Evolutionary conservation across 2,329 filamentous ascomycete genomes (phyloP).

Genomic region (Pseudocercospora cruenta): DNA sequence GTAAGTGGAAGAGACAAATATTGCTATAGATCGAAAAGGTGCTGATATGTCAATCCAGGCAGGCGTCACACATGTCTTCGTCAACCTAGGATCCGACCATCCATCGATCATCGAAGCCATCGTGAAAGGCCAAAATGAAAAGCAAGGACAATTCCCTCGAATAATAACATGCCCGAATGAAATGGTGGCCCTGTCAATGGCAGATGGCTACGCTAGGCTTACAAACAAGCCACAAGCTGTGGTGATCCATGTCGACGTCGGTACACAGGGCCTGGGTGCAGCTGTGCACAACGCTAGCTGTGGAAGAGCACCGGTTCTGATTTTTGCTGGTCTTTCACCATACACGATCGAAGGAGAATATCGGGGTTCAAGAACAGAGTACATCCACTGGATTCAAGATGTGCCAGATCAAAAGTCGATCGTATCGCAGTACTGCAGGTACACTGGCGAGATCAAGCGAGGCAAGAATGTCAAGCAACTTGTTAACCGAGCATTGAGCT

Average conservation of each 20-base stretch:
- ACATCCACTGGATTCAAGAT: constrained; percentile 86
- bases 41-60: constrained; percentile 40
- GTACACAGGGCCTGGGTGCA: constrained; percentile 76
- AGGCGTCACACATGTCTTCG: constrained; percentile 63
- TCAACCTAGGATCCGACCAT: constrained; percentile 72
- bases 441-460: constrained; percentile 79
- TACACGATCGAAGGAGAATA: constrained; percentile 78
- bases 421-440: constrained; percentile 82
- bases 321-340: constrained; percentile 78
- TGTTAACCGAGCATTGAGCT: constrained; percentile 81
- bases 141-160: constrained; percentile 65
- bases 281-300: constrained; percentile 79
- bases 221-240: constrained; percentile 75
- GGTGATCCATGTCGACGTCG: constrained; percentile 80
- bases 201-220: constrained; percentile 75
- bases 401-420: constrained; percentile 82
- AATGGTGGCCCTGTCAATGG: constrained; percentile 81
- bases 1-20: constrained; percentile 40
- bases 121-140: constrained; percentile 72
- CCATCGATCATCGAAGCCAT: constrained; percentile 81
- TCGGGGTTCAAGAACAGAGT: constrained; percentile 76
- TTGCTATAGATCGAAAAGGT: neutral
- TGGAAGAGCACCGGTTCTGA: constrained; percentile 72
- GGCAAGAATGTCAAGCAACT: constrained; percentile 87
- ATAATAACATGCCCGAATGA: constrained; percentile 83